Base-by-base conservation (phyloP, 2,329 filamentous ascomycete genomes). In the Ploettnerulaceae sp. region DNA sequence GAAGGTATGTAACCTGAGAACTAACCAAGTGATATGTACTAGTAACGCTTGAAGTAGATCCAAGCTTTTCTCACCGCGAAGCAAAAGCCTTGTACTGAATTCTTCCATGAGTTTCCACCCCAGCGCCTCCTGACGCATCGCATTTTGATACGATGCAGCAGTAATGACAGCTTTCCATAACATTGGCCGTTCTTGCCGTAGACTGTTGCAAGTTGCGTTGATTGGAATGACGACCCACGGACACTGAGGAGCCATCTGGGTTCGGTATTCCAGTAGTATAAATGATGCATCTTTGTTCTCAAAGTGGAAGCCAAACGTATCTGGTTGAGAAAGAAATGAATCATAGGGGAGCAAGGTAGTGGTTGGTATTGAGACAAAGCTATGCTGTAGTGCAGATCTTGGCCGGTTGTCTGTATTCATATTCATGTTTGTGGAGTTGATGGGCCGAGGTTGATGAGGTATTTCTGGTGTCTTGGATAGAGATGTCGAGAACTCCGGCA, bases 21-120 rank as follows among this genome's bases (percentile, higher is more conserved):
- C 47, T 33, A 17, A 59, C 59, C 58, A 61, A 12, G 56, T 51
- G 41, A 61, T 47, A 26, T 60, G 49, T 11, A 62, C 52, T 31
- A 61, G 52, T 48, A 60, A 44, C 7, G 53, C 59, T 45, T 62
- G 58, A 11, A 62, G 54, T 6, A 61, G 42, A 26, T 62, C 59
- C 37, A 62, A 32, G 41, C 51, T 56, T 44, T 57, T 60, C 32
- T 62, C 57, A 7, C 49, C 49, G 14, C 46, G 37, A 7, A 54
- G 22, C 15, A 57, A 25, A 5, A 53, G 32, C 14, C 48, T 33
- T 7, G 28, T 38, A 31, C 25, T 49, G 11, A 51, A 49, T 8
- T 55, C 45, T 39, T 53, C 47, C 18, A 55, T 45, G 20, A 47
- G 41, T 26, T 48, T 40, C 32, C 34, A 34, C 6, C 49, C 51